phyloP scores from a whole-genome alignment of 495 filamentous ascomycete species.

The Hypoxylon intermedium region DNA sequence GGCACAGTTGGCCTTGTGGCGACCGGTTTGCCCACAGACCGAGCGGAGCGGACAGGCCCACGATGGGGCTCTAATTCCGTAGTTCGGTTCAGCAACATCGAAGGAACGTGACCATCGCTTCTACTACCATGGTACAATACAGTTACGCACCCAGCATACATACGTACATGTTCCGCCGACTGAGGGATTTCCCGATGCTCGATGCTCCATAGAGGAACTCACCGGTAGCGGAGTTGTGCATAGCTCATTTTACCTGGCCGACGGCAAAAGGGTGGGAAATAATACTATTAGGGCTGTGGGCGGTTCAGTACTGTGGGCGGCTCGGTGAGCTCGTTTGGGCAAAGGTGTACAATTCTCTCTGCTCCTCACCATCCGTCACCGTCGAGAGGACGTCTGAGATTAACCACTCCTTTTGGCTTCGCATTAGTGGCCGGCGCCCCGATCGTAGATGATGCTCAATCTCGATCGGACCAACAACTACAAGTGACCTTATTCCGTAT shows the following conservation, averaged over 20 bases:
- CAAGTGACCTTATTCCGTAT: neutral
- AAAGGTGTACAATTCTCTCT: conserved; percentile 31
- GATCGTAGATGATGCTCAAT: conserved; percentile 1
- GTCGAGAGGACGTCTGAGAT: too few relatives aligned
- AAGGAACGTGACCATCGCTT: conserved; percentile 33
- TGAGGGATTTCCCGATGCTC: conserved; percentile 29
- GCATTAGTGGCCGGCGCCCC: conserved; percentile 12
- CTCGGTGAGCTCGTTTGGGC: conserved; percentile 36
- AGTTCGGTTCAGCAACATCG: conserved; percentile 31
- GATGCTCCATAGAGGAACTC: conserved; percentile 24
- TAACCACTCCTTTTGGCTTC: conserved; percentile 16
- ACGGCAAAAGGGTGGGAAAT: conserved; percentile 13
- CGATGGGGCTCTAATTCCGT: conserved; percentile 37
- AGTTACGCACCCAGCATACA: conserved; percentile 11
- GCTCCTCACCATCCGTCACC: conserved; percentile 27
- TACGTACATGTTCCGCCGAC: conserved; percentile 21
- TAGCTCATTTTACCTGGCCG: conserved; percentile 7
- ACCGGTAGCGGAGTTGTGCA: conserved; percentile 22
- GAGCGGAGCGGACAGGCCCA: conserved; percentile 13
- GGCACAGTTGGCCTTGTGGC: conserved; percentile 22
- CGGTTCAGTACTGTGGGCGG: conserved; percentile 21
- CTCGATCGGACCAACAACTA: conserved; percentile 12
- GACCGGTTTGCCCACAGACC: conserved; percentile 33
- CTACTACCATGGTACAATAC: conserved; percentile 30
- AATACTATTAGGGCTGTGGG: conserved; percentile 7